Base-by-base conservation (phyloP, 148 eudicot species). In the Amaranthus cruentus region DNA sequence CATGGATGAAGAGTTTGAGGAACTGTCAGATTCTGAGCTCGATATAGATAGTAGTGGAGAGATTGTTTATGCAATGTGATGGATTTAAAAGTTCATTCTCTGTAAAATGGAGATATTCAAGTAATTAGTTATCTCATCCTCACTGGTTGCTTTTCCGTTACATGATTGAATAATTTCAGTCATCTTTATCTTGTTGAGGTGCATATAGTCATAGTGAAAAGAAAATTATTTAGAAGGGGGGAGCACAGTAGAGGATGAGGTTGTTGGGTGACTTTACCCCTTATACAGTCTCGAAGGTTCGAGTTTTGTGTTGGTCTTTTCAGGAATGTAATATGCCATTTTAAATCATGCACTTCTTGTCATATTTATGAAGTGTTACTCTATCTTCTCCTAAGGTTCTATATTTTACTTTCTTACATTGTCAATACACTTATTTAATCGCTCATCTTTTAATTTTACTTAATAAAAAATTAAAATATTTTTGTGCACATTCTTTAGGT, bases 31-130 rank as follows among this genome's bases (percentile, higher is more conserved):
- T 77, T 91, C 97, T 6, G 98, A 94, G 75, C 75, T 95, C 15
- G 98, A 95, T 72, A 75, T 88, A 14, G 97, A 95, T 76, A 91
- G 98, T 81, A 95, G 97, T 61, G 98, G 98, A 48, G 98, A 95
- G 84, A 82, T 91, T 28, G 85, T 95, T 63, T 95, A 85, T 75
- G 98, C 98, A 47, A 85, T 95, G 82, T 91, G 89, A 88, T 74
- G 14, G 38, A 66, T 46, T 6, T 43, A 71, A 54, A 11, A 7
- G 12, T 42, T 9, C 21, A n/a, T 44, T 18, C 47, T 21, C 54
- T 9, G 14, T 68, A 6, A 58, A 6, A 21, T 47, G 64, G 63
- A 21, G 61, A n/a, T 43, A 52, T 8, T 10, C 6, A 14, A 8
- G 62, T 43, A 12, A 51, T 64, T 62, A 48, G 56, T 43, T 57